Base-by-base conservation (phyloP, 495 filamentous ascomycete genomes). In the Tuber umbilicatum region DNA sequence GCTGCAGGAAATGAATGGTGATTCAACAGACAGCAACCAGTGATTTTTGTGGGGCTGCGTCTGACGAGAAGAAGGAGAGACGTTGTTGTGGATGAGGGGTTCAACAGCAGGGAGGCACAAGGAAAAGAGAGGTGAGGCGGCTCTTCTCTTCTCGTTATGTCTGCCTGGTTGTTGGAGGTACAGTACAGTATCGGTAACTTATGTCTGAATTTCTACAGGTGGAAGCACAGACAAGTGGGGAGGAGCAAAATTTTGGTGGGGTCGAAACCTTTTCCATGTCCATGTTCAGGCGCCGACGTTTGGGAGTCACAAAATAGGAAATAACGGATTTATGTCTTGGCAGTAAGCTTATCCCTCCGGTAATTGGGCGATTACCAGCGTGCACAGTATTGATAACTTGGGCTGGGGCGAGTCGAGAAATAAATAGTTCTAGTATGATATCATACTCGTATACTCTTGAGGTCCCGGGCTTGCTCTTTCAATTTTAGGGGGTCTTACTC, bases 51-150 rank as follows among this genome's bases (percentile, higher is more conserved):
- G 35, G 74, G 43, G 72, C 75, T 74, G 76, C 76, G 69, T 76
- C 77, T 67, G 72, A 60, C 45, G 45, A 78, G 77, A 75, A 74
- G 75, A 72, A 79, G 72, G 72, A 79, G 76, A 69, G 77, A 79
- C 77, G 77, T 79, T 72, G 77, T 79, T 79, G 77, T 76, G 75
- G 70, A 70, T 79, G 77, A 79, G 77, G 77, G 77, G 77, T 78
- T 64, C 55, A 79, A 70, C 69, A 75, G 75, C 73, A 37, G 55
- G 42, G 70, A 38, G 64, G 41, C 55, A 64, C 55, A 64, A 64
- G 14, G 55, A 35, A 64, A 64, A 64, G 55, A 64, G 55, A 64
- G 55, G 55, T 6, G 16, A 35, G 55, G 55, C 55, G 55, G 55
- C 69, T 75, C 73, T 77, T 70, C 67, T 69, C 75, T 64, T 64